Percentiles rank a stretch among this genome's conserved stretches.
phyloP scores from a whole-genome alignment of 2,329 filamentous ascomycete species.

The Geosmithia flava region DNA sequence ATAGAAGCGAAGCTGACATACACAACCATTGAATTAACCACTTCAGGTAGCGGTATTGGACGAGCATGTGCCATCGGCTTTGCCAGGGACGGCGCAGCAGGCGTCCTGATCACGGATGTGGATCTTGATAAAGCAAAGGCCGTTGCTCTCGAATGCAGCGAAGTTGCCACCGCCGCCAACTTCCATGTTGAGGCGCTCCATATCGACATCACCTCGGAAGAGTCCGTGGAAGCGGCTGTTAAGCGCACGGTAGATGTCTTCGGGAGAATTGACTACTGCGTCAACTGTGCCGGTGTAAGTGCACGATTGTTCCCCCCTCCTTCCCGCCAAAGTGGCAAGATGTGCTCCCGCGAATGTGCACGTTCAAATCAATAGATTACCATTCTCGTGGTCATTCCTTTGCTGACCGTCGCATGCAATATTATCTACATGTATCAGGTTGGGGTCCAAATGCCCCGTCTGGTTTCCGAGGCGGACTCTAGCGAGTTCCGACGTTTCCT shows the following conservation, averaged over 20 bases:
- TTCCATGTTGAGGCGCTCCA: constrained; percentile 3
- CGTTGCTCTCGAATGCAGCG: constrained; percentile 2
- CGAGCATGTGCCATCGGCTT: constrained; percentile 3
- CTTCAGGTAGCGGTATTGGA: constrained; percentile 1
- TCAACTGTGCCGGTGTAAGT: constrained; percentile 7
- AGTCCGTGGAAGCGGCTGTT: constrained; percentile 3
- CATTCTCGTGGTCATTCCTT: no score
- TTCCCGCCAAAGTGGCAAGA: no score
- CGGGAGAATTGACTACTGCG: constrained; percentile 8
- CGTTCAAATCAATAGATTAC: no score
- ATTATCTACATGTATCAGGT: no score
- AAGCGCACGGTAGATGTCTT: constrained; percentile 3
- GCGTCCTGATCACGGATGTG: constrained; percentile 6
- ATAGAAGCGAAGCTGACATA: not conserved
- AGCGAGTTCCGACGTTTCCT: constrained; percentile 5
- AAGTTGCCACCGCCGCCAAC: constrained; percentile 3
- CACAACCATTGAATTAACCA: not conserved
- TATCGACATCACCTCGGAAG: constrained; percentile 5
- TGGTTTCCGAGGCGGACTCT: constrained; percentile 4
- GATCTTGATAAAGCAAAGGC: constrained; percentile 3
- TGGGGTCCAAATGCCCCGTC: not conserved
- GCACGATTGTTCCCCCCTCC: no score
- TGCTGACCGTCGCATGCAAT: not conserved
- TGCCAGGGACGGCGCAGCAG: constrained; percentile 5
- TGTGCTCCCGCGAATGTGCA: no score